Conservation (phyloP, 768 basidiomycete genomes). For the Boletus subcaerulescens region DNA sequence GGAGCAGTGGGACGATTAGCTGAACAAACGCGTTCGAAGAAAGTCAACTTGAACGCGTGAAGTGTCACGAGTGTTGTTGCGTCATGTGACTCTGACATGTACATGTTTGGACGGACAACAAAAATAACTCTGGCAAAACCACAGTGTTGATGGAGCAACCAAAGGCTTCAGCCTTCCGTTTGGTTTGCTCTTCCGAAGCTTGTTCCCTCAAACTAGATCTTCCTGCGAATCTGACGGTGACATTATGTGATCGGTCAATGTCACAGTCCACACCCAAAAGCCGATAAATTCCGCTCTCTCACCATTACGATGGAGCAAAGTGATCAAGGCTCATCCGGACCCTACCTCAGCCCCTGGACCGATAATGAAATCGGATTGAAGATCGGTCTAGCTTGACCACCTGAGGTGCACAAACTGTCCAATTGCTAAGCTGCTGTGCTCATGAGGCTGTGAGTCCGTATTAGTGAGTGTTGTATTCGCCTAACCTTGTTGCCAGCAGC, state of each 20-base stretch:
- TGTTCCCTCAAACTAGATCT: too few relatives aligned
- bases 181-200: too few relatives aligned
- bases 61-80: slow-evolving; percentile 13
- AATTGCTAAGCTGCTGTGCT: too few relatives aligned
- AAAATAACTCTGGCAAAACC: too few relatives aligned
- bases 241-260: too few relatives aligned
- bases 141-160: too few relatives aligned
- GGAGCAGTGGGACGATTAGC: slow-evolving; percentile 4
- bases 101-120: too few relatives aligned
- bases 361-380: not conserved
- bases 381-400: not conserved
- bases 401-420: not conserved
- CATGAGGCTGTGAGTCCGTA: slow-evolving; percentile 13
- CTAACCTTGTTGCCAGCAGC: slow-evolving; percentile 10
- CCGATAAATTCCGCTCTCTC: slow-evolving; percentile 1
- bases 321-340: too few relatives aligned
- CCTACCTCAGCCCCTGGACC: not conserved
- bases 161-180: too few relatives aligned
- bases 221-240: not conserved
- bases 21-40: slow-evolving; percentile 16
- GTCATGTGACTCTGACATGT: slow-evolving; percentile 12
- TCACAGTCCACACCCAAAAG: too few relatives aligned
- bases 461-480: slow-evolving; percentile 17
- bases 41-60: slow-evolving; percentile 28
- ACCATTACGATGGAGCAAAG: not conserved